phyloP scores from a whole-genome alignment of 1,284 basidiomycete species.

The Abortiporus biennis region DNA sequence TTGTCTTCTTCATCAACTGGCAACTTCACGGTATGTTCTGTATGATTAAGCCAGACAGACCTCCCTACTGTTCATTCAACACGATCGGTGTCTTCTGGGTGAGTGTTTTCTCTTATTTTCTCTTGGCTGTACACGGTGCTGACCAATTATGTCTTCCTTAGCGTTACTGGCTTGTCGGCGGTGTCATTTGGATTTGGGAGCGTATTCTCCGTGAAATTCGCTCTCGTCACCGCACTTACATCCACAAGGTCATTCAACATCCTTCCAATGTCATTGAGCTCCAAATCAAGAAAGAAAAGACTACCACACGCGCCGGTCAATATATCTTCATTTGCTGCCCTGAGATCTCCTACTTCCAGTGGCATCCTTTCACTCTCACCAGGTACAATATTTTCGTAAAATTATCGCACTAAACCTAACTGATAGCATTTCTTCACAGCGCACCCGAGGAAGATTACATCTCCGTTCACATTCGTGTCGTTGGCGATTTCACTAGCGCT shows the following conservation, averaged over 20 bases:
- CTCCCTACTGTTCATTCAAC: constrained; percentile 79
- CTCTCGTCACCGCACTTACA: constrained; percentile 81
- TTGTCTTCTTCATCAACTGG: constrained; percentile 87
- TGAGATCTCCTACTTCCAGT: constrained; percentile 88
- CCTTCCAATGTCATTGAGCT: constrained; percentile 87
- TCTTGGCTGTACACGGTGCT: constrained; percentile 1
- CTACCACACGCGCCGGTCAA: constrained; percentile 72
- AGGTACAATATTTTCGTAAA: constrained; percentile 31
- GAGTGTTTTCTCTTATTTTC: constrained; percentile 11
- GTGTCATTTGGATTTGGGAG: constrained; percentile 78
- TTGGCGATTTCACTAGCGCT: constrained; percentile 81
- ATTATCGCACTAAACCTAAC: not conserved
- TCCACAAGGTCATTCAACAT: constrained; percentile 90
- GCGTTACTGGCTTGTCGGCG: constrained; percentile 88
- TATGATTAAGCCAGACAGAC: constrained; percentile 86
- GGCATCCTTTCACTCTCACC: constrained; percentile 91
- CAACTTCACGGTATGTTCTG: constrained; percentile 94
- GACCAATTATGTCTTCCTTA: constrained; percentile 23
- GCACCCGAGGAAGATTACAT: constrained; percentile 90
- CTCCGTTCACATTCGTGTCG: constrained; percentile 83
- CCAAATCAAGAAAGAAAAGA: constrained; percentile 92
- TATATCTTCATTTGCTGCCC: constrained; percentile 88
- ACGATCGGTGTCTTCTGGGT: constrained; percentile 93
- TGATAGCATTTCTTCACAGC: constrained; percentile 31
- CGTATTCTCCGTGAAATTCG: constrained; percentile 84